These are phyloP conservation scores for Anastatica hierochuntica DNA, from an alignment of 345 rosid species.

Conservation along the genomic window DNA sequence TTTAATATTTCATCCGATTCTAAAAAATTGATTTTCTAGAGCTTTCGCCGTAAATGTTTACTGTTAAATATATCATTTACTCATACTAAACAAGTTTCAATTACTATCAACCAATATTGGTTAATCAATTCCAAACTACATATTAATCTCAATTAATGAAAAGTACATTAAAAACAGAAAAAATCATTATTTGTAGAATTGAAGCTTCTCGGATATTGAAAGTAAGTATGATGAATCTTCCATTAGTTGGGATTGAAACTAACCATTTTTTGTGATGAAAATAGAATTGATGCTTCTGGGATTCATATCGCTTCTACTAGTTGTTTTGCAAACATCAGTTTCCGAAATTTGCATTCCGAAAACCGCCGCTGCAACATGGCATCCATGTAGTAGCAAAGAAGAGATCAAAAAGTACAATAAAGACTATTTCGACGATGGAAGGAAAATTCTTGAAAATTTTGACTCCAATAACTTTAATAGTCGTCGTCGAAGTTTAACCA, in stretches of 20 bases:
- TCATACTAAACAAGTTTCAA: too few species aligned
- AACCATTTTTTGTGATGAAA: background rate
- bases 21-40: too few species aligned
- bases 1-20: too few species aligned
- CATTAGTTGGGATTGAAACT: background rate
- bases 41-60: too few species aligned
- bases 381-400: conserved; percentile 36
- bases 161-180: too few species aligned
- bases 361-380: conserved; percentile 46
- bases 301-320: conserved; percentile 59
- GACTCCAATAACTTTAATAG: conserved; percentile 13
- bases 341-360: conserved; percentile 46
- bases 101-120: too few species aligned
- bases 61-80: too few species aligned
- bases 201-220: too few species aligned
- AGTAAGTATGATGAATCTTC: conserved; percentile 2
- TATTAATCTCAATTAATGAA: too few species aligned
- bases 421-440: conserved; percentile 13
- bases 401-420: background rate
- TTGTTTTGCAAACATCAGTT: conserved; percentile 31
- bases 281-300: conserved; percentile 77
- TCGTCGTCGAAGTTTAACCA: conserved; percentile 42
- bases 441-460: conserved; percentile 35
- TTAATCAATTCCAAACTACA: too few species aligned
- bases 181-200: too few species aligned